Evolutionary conservation across 2,329 filamentous ascomycete species (phyloP).

Genomic region (Passalora sequoiae): DNA sequence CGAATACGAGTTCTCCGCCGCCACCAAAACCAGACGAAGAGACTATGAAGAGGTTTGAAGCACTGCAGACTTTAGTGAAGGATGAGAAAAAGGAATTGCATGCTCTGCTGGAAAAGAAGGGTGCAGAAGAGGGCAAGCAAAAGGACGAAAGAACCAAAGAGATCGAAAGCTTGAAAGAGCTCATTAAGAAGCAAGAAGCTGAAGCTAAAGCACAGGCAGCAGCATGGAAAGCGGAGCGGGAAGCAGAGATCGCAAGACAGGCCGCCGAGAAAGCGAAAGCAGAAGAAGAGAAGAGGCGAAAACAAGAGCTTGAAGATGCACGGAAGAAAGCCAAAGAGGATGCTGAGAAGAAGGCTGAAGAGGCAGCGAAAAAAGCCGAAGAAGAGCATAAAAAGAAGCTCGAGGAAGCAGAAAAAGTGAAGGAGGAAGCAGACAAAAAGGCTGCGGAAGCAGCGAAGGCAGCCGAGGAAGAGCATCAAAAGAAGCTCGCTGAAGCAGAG

Average conservation of each 20-base stretch:
- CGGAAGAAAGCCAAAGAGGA: conserved; percentile 44
- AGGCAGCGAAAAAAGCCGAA: conserved; percentile 38
- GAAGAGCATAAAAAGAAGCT: conserved; percentile 1
- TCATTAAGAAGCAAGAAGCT: conserved; percentile 41
- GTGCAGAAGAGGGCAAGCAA: conserved; percentile 7
- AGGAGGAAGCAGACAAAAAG: not conserved
- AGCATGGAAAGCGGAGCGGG: conserved; percentile 23
- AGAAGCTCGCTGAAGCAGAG: conserved; percentile 52
- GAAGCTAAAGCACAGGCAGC: conserved; percentile 29
- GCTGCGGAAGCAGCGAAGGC: conserved; percentile 40
- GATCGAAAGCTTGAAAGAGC: conserved; percentile 34
- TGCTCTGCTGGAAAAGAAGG: conserved; percentile 17
- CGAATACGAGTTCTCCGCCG: conserved; percentile 28
- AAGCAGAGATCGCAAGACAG: conserved; percentile 30
- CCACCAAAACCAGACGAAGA: conserved; percentile 11
- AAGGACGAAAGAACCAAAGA: conserved; percentile 25
- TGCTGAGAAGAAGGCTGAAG: conserved; percentile 40
- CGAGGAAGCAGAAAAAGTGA: conserved; percentile 24
- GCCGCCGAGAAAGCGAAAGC: conserved; percentile 37
- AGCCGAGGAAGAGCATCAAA: conserved; percentile 42
- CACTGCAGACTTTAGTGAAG: conserved; percentile 22
- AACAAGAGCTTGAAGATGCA: conserved; percentile 38
- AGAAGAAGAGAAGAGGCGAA: conserved; percentile 48
- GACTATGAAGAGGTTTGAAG: conserved; percentile 21
- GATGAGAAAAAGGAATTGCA: too few species aligned